Evolutionary conservation across 257 asterid species (phyloP), one percentile per base, ranked within the genome.

Genomic region (Anisodus tanguticus): DNA sequence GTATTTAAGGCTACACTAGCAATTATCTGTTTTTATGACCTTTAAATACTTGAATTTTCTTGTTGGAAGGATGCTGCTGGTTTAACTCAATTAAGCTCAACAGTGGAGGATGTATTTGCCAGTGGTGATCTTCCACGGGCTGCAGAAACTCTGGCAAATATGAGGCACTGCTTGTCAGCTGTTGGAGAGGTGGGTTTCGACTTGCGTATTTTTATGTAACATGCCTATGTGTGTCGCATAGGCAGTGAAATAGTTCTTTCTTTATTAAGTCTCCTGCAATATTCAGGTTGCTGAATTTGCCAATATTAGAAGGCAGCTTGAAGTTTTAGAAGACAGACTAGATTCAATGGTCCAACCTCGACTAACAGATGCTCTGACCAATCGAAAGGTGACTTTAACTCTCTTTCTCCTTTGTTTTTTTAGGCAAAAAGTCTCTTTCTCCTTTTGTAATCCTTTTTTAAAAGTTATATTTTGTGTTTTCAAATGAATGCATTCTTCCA

Each of bases 61-160:
- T 66, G 84, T 88, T 74, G 78, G 72, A 88, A 95, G 99, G 99
- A 97, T 87, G 98, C 98, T 86, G 99, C 99, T 17, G 99, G 98
- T 60, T 90, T 97, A 89, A 92, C 98, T 26, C 98, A 97, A 88
- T 84, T 97, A 86, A 95, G 99, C 88, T 95, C 97, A 19, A 97
- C 98, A 16, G 99, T 97, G 83, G 99, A 97, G 91, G 99, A 97
- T 87, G 99, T 97, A 78, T 97, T 97, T 89, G 88, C 99, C 64
- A 97, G 97, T 83, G 99, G 99, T 16, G 98, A 97, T 90, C 99
- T 97, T 87, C 97, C 98, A 9, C 95, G 97, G 39, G 99, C 98
- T 58, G 98, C 98, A 6, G 99, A 97, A 87, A 95, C 98, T 12
- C 87, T 97, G 89, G 98, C 98, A 87, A 95, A 93, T 90, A 97